Base-by-base conservation (phyloP, 2,329 filamentous ascomycete genomes). In the Stemphylium beticola region DNA sequence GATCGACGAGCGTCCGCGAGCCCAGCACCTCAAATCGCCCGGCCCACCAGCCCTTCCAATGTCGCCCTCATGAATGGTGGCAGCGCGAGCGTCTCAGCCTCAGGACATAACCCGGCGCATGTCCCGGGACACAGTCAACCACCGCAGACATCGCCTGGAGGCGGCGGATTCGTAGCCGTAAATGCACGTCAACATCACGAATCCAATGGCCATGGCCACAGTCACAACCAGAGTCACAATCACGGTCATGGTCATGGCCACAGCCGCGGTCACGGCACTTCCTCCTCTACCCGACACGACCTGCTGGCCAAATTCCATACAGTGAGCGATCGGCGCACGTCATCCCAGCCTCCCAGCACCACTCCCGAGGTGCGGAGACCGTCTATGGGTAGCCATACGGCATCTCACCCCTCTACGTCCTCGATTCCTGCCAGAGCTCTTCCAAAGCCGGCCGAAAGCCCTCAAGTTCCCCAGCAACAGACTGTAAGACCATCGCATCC, bases 281-380 rank as follows among this genome's bases (percentile, higher is more conserved):
- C 83, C 3, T 80, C 82, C 0, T 79, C 79, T 4, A 84, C 84
- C 3, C 81, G 83, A 18, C 79, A 80, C n/a, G 85, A 87, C 50
- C 73, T 87, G 45, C 78, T 87, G 69, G 83, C 82, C 62, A 86
- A 86, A 60, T 87, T 88, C 60, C 83, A 85, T 61, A 85, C 84
- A 0, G 78, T 84, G 9, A 82, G 80, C 44, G 84, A 87, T 49
- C 82, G 81, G 4, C 70, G 72, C 36, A 50, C 67, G 4, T 65
- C 66, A 57, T 64, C 71, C 3, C 70, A 71, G 33, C 62, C 66
- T 12, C 48, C 64, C 14, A 72, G 65, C 32, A 65, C 64, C 20
- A 31, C 54, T 3, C n/a, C 53, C 5, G 66, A 73, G 31, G 60
- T 54, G 14, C 59, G 68, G 36, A 67, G 69, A 11, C 66, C 67